phyloP scores from a whole-genome alignment of 345 rosid species.

The Pseudoturritis turrita region DNA sequence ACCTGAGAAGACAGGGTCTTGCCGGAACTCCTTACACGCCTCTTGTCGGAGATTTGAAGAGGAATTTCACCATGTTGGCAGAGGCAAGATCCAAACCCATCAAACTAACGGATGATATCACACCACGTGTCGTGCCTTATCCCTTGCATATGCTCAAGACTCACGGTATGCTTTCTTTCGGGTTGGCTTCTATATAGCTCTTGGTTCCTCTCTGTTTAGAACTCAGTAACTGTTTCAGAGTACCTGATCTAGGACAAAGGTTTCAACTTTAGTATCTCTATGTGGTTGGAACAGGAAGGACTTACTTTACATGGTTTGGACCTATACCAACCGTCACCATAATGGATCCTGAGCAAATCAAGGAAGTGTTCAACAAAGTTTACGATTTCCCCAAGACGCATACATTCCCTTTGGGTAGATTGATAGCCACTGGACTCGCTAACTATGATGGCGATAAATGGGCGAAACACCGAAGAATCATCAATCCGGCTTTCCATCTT shows the following conservation, averaged over 20 bases:
- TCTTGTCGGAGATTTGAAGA: slow-evolving; percentile 25
- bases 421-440: slow-evolving; percentile 27
- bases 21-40: slow-evolving; percentile 30
- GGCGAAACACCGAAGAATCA: slow-evolving; percentile 36
- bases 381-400: slow-evolving; percentile 34
- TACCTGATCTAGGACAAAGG: background rate
- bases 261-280: background rate
- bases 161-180: slow-evolving; percentile 9
- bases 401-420: background rate
- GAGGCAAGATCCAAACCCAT: slow-evolving; percentile 27
- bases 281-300: slow-evolving; percentile 34
- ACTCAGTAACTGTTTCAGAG: background rate
- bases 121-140: slow-evolving; percentile 21
- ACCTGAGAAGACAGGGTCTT: slow-evolving; percentile 30
- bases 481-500: slow-evolving; percentile 46
- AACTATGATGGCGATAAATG: slow-evolving; percentile 39
- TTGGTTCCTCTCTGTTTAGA: background rate
- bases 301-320: slow-evolving; percentile 39
- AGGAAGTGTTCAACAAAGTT: slow-evolving; percentile 31
- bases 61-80: background rate
- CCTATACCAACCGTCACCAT: slow-evolving; percentile 38
- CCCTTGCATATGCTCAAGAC: slow-evolving; percentile 18
- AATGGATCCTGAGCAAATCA: slow-evolving; percentile 40
- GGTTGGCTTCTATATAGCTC: background rate
- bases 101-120: slow-evolving; percentile 22